A percentile compares a stretch with the other conserved stretches of the same genome.
Conservation (phyloP, 2,329 filamentous ascomycete genomes). For the Pyrenophora teres region DNA sequence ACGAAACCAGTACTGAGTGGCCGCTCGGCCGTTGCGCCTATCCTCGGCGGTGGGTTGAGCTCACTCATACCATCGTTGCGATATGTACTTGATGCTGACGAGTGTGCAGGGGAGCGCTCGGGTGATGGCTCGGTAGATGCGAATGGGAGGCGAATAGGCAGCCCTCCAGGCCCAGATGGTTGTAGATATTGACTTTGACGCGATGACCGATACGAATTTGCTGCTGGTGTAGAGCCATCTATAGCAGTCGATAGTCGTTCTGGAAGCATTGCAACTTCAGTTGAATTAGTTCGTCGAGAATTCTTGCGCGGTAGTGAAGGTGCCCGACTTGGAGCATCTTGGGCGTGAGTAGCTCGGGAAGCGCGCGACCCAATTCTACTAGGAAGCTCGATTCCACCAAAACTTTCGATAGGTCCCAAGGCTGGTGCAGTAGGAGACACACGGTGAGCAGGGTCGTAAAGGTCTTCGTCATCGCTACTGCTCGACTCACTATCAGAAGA, state of each 20-base stretch:
- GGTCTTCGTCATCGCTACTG: constrained; percentile 48
- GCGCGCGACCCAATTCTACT: constrained; percentile 66
- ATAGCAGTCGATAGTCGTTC: constrained; percentile 39
- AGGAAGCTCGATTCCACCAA: constrained; percentile 65
- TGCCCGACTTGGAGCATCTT: constrained; percentile 36
- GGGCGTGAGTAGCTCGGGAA: constrained; percentile 44
- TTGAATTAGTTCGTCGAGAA: constrained; percentile 55
- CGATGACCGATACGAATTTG: constrained; percentile 14
- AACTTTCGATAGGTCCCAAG: constrained; percentile 64
- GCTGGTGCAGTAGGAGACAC: constrained; percentile 59
- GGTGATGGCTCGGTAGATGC: constrained; percentile 45
- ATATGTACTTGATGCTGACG: constrained; percentile 44
- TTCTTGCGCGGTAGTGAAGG: constrained; percentile 70
- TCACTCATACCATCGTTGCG: constrained; percentile 27
- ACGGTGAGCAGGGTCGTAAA: constrained; percentile 46
- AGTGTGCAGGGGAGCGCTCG: constrained; percentile 41
- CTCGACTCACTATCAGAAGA: constrained; percentile 50
- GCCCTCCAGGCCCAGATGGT: constrained; percentile 30
- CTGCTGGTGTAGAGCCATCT: constrained; percentile 22
- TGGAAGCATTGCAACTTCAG: constrained; percentile 33
- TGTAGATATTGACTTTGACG: constrained; percentile 30
- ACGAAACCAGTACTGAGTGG: constrained; percentile 48
- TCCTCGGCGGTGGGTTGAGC: constrained; percentile 23
- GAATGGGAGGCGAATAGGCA: constrained; percentile 44
- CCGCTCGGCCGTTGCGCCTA: constrained; percentile 28